A percentile compares a stretch with the other conserved stretches of the same genome.
These are phyloP conservation scores for Microsporum canis DNA, from an alignment of 2,329 filamentous ascomycete genomes.

Conservation along the genomic window DNA sequence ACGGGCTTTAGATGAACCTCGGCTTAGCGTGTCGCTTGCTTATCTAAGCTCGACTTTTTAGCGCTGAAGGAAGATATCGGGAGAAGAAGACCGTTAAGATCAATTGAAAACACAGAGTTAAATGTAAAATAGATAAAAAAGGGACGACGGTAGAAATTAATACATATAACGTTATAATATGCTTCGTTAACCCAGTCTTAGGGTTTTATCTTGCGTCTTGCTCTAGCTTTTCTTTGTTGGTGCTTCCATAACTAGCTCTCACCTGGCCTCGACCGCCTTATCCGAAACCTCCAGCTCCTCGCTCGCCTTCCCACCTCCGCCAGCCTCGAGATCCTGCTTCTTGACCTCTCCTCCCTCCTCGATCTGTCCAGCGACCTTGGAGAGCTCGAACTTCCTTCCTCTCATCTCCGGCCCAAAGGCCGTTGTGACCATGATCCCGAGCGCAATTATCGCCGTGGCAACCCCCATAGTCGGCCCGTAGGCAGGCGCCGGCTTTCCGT, in stretches of 20 bases:
- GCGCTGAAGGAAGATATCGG: too few relatives aligned
- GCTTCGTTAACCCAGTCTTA: too few relatives aligned
- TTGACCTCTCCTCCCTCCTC: neutral
- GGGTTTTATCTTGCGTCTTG: too few relatives aligned
- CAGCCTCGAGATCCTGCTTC: neutral
- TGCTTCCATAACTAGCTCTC: too few relatives aligned
- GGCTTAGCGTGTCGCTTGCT: neutral
- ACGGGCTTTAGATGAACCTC: neutral
- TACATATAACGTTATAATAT: too few relatives aligned
- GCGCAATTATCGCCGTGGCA: conserved; percentile 63
- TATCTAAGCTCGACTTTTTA: too few relatives aligned
- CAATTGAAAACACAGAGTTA: too few relatives aligned
- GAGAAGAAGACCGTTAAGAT: too few relatives aligned
- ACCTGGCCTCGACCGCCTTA: neutral
- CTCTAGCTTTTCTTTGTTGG: neutral
- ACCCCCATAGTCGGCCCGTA: conserved; percentile 68
- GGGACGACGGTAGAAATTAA: too few relatives aligned
- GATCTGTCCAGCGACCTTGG: conserved; percentile 37
- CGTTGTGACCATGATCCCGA: conserved; percentile 56
- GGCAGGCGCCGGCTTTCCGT: conserved; percentile 51
- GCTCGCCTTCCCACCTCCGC: neutral
- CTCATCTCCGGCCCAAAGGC: conserved; percentile 64
- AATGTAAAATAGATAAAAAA: too few relatives aligned
- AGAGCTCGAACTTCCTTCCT: conserved; percentile 57
- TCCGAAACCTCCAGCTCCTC: neutral